Percentiles rank a stretch among this genome's conserved stretches.
Conservation (phyloP, 106 monocot species). For the Dendrobium nobile region DNA sequence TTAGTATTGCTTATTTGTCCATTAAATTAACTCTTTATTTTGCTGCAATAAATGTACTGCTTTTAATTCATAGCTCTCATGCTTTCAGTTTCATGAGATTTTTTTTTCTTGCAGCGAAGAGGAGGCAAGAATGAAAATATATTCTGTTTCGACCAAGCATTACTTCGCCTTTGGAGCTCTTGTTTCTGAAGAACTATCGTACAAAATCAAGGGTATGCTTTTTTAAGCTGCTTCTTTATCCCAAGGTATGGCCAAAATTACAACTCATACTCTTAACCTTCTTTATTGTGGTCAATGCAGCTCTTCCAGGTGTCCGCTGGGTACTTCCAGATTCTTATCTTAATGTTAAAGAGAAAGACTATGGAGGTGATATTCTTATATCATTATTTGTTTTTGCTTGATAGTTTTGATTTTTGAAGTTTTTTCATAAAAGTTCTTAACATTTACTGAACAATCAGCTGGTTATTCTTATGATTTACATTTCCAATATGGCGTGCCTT, state of each 20-base stretch:
- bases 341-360: conserved; percentile 96
- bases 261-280: background rate
- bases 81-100: background rate
- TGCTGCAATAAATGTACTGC: background rate
- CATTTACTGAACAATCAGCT: background rate
- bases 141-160: conserved; percentile 92
- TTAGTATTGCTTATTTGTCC: too few species aligned
- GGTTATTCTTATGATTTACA: background rate
- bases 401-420: background rate
- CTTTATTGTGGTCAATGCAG: conserved; percentile 25
- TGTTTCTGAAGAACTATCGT: conserved; percentile 87
- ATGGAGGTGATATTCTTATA: conserved; percentile 57
- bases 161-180: conserved; percentile 93
- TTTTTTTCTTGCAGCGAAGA: conserved; percentile 53
- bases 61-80: background rate
- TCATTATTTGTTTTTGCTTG: background rate
- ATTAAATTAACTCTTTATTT: background rate
- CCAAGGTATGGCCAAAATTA: background rate
- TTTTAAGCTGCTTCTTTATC: background rate
- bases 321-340: conserved; percentile 98
- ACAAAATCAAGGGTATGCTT: conserved; percentile 73
- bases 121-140: conserved; percentile 85
- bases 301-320: conserved; percentile 80
- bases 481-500: background rate
- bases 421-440: background rate